phyloP scores from a whole-genome alignment of 352 stramenopile species.

The Globisporangium spinosum region DNA sequence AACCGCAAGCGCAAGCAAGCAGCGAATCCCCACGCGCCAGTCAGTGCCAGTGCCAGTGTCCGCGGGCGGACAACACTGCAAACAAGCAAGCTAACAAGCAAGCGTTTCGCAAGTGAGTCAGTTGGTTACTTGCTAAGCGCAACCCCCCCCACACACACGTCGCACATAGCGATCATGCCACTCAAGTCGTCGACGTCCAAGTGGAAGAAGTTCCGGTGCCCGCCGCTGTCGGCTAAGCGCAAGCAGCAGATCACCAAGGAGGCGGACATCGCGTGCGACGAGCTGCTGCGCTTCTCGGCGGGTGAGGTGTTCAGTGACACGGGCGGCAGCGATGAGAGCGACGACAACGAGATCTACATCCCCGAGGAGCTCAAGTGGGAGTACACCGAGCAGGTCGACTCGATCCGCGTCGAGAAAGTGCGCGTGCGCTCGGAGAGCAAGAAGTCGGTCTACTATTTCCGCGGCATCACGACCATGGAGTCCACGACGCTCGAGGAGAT shows the following conservation, averaged over 20 bases:
- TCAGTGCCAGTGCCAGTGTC: neutral
- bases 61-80: neutral
- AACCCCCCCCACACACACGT: neutral
- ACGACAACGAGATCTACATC: neutral
- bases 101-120: constrained; percentile 1
- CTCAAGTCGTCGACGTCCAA: constrained; percentile 57
- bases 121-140: neutral
- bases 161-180: neutral
- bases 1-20: neutral
- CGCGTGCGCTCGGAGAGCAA: constrained; percentile 57
- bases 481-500: constrained; percentile 54
- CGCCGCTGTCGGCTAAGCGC: constrained; percentile 52
- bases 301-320: constrained; percentile 44
- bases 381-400: constrained; percentile 65
- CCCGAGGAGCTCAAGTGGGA: constrained; percentile 64
- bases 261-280: constrained; percentile 70
- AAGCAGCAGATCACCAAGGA: constrained; percentile 68
- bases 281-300: constrained; percentile 70
- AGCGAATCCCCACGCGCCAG: neutral
- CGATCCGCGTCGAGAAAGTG: constrained; percentile 72
- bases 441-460: constrained; percentile 69
- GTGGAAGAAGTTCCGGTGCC: constrained; percentile 78
- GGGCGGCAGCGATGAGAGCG: constrained; percentile 24
- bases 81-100: neutral
- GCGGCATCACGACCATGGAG: constrained; percentile 65